Evolutionary conservation across 352 stramenopile genomes (phyloP).

Genomic region (Globisporangium cylindrosporum): DNA sequence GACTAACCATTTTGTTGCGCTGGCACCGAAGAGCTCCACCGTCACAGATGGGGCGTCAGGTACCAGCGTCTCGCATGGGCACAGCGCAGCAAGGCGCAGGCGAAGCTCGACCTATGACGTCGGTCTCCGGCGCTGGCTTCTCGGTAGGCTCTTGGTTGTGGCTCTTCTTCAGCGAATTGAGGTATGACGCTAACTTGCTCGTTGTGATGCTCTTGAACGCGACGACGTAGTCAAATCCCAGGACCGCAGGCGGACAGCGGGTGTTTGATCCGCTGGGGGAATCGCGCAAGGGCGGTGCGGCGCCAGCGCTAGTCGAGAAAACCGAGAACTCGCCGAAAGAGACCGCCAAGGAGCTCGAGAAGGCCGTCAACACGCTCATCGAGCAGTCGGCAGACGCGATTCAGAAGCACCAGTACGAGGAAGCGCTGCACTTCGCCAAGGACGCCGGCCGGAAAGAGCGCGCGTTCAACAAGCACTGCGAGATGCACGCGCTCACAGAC

Average conservation of each 20-base stretch:
- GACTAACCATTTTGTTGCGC: not conserved
- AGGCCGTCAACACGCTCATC: slow-evolving; percentile 89
- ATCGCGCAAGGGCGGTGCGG: slow-evolving; percentile 66
- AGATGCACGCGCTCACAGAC: slow-evolving; percentile 84
- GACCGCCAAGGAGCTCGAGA: slow-evolving; percentile 89
- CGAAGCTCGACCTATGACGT: slow-evolving; percentile 92
- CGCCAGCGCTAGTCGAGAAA: slow-evolving; percentile 87
- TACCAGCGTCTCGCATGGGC: slow-evolving; percentile 56
- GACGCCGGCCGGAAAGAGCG: slow-evolving; percentile 89
- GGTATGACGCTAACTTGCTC: not conserved
- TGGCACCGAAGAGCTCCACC: slow-evolving; percentile 41
- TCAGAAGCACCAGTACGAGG: slow-evolving; percentile 67
- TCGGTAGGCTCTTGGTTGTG: slow-evolving; percentile 41
- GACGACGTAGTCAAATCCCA: slow-evolving; percentile 65
- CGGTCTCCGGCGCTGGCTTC: slow-evolving; percentile 90
- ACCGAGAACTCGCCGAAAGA: slow-evolving; percentile 92
- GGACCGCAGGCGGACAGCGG: slow-evolving; percentile 61
- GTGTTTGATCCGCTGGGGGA: slow-evolving; percentile 92
- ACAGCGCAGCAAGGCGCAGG: slow-evolving; percentile 43
- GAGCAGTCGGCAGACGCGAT: slow-evolving; percentile 88
- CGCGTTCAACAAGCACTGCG: slow-evolving; percentile 89
- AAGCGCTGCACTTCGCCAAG: slow-evolving; percentile 87
- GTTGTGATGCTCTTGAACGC: slow-evolving; percentile 7
- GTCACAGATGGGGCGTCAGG: slow-evolving; percentile 74
- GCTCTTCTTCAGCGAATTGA: too few species aligned